Conservation (phyloP, 805 yeast genomes). For the Lipomyces spencermartinsiae region DNA sequence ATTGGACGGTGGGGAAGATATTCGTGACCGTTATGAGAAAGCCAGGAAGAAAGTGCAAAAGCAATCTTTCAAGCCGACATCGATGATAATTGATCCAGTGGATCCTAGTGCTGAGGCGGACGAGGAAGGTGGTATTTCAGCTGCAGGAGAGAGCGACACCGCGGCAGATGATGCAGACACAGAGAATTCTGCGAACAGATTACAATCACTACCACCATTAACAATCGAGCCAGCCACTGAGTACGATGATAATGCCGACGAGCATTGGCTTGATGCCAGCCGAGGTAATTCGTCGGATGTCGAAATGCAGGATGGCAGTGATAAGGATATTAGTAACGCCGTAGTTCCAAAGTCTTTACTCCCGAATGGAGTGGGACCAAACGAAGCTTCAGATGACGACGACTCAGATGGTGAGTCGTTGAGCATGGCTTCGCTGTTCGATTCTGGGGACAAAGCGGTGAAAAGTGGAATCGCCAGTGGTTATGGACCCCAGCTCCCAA, state of each 20-base stretch:
- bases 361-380: neutral
- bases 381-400: slow-evolving; percentile 17
- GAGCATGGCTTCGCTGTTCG: slow-evolving; percentile 2
- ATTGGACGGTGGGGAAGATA: slow-evolving; percentile 7
- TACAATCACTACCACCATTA: neutral
- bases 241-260: slow-evolving; percentile 18
- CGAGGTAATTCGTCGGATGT: slow-evolving; percentile 18
- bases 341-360: neutral
- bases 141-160: neutral
- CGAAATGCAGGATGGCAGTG: slow-evolving; percentile 33
- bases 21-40: slow-evolving; percentile 19
- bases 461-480: neutral
- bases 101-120: slow-evolving; percentile 4
- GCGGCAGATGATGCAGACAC: neutral
- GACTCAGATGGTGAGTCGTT: slow-evolving; percentile 12
- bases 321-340: slow-evolving; percentile 17
- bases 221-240: slow-evolving; percentile 2
- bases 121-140: neutral
- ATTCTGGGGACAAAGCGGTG: neutral
- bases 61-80: slow-evolving; percentile 4
- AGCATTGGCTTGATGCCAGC: slow-evolving; percentile 10
- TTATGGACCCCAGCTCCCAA: neutral
- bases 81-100: slow-evolving; percentile 11
- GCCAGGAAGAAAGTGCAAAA: neutral
- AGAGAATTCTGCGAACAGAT: neutral